phyloP scores from a whole-genome alignment of 176 grass and related monocot genomes.

The Poa annua region DNA sequence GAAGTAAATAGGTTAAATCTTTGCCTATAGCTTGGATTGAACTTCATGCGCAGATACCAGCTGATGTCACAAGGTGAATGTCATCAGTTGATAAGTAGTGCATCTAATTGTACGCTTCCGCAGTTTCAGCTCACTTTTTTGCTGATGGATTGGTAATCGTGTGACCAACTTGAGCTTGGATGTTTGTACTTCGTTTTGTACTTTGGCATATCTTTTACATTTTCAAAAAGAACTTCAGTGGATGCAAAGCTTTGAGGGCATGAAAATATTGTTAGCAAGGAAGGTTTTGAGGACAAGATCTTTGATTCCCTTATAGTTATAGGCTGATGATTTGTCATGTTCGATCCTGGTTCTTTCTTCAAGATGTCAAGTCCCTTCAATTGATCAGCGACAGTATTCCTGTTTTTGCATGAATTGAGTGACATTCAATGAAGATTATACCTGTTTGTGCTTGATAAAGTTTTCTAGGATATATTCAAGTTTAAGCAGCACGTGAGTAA shows the following conservation, averaged over 20 bases:
- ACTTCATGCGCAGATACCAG: neutral
- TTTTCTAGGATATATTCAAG: constrained; percentile 38
- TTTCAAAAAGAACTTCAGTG: constrained; percentile 42
- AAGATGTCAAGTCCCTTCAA: neutral
- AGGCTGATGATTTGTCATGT: constrained; percentile 41
- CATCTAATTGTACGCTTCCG: neutral
- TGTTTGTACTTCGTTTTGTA: constrained; percentile 22
- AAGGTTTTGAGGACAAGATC: constrained; percentile 32
- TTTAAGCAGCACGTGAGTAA: neutral
- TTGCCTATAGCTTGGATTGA: constrained; percentile 1
- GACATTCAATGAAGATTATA: constrained; percentile 41
- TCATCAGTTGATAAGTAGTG: constrained; percentile 9
- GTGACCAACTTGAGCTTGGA: constrained; percentile 38
- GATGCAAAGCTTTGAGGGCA: neutral
- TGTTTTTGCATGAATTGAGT: constrained; percentile 34
- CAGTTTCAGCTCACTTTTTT: neutral
- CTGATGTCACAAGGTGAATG: constrained; percentile 23
- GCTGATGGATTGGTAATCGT: constrained; percentile 5
- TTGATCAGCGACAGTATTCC: constrained; percentile 31
- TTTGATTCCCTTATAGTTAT: constrained; percentile 42
- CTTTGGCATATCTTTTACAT: constrained; percentile 38
- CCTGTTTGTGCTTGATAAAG: constrained; percentile 27
- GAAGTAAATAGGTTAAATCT: neutral
- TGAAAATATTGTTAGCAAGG: neutral
- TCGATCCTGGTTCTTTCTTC: constrained; percentile 54